phyloP scores from a whole-genome alignment of 225 moss, liverwort and hornwort genomes.

The Marchantia paleacea region DNA sequence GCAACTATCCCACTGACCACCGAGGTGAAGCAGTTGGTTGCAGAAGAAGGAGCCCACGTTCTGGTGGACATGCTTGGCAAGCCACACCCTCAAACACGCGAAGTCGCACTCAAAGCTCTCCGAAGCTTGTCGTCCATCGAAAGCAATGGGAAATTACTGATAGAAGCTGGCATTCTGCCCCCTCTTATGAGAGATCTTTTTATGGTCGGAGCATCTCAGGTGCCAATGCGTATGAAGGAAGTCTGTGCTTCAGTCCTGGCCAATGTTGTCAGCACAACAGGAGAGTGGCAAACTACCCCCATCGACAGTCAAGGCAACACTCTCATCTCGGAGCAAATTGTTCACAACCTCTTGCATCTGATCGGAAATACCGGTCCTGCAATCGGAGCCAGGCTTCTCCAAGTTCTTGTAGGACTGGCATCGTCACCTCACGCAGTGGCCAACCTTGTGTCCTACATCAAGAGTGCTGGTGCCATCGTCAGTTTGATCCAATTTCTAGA shows the following conservation, averaged over 20 bases:
- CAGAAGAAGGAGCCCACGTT: slow-evolving; percentile 47
- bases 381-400: slow-evolving; percentile 71
- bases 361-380: slow-evolving; percentile 88
- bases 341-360: slow-evolving; percentile 83
- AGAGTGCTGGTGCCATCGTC: slow-evolving; percentile 82
- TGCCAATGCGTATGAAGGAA: slow-evolving; percentile 78
- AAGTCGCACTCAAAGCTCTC: slow-evolving; percentile 70
- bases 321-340: slow-evolving; percentile 67
- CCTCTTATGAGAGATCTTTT: slow-evolving; percentile 91
- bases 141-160: slow-evolving; percentile 64
- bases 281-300: slow-evolving; percentile 70
- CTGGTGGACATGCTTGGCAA: slow-evolving; percentile 77
- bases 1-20: slow-evolving; percentile 58
- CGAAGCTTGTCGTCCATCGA: slow-evolving; percentile 61
- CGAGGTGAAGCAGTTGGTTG: slow-evolving; percentile 69
- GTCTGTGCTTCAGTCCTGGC: slow-evolving; percentile 79
- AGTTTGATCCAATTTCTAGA: slow-evolving; percentile 92
- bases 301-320: slow-evolving; percentile 69
- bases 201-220: slow-evolving; percentile 61
- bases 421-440: slow-evolving; percentile 56
- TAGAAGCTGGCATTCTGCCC: slow-evolving; percentile 74
- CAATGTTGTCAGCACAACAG: slow-evolving; percentile 64
- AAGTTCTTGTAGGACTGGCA: slow-evolving; percentile 82
- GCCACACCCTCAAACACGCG: slow-evolving; percentile 51
- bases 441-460: slow-evolving; percentile 72